Percentiles rank a stretch among this genome's conserved stretches.
phyloP scores from a whole-genome alignment of 345 rosid species.

The Citrus trifoliata region DNA sequence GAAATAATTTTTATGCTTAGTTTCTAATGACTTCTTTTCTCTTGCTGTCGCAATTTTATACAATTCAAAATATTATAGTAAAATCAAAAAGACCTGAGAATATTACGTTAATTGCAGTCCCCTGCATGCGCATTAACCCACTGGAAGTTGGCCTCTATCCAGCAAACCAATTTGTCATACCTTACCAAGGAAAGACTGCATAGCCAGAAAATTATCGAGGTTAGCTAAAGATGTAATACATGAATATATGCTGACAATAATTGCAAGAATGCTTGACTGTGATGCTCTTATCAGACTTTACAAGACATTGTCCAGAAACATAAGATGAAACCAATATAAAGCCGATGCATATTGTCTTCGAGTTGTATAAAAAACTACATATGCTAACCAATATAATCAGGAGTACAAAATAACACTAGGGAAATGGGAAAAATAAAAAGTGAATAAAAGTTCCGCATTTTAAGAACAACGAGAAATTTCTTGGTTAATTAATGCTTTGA shows the following conservation, averaged over 20 bases:
- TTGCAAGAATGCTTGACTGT: neutral
- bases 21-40: slow-evolving; percentile 23
- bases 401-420: neutral
- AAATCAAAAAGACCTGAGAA: slow-evolving; percentile 29
- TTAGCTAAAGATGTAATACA: neutral
- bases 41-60: slow-evolving; percentile 26
- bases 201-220: neutral
- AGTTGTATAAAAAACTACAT: neutral
- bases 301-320: neutral
- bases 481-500: neutral
- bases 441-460: neutral
- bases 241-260: neutral
- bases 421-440: neutral
- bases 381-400: neutral
- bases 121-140: slow-evolving; percentile 6
- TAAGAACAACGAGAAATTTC: neutral
- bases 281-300: neutral
- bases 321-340: neutral
- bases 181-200: slow-evolving; percentile 59
- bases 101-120: slow-evolving; percentile 16
- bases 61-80: slow-evolving; percentile 30
- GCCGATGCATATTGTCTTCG: neutral
- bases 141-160: slow-evolving; percentile 4
- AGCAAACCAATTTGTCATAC: slow-evolving; percentile 27
- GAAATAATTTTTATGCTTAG: slow-evolving; percentile 24